Evolutionary conservation across 257 asterid genomes (phyloP).

Genomic region (Capsicum rhomboideum): DNA sequence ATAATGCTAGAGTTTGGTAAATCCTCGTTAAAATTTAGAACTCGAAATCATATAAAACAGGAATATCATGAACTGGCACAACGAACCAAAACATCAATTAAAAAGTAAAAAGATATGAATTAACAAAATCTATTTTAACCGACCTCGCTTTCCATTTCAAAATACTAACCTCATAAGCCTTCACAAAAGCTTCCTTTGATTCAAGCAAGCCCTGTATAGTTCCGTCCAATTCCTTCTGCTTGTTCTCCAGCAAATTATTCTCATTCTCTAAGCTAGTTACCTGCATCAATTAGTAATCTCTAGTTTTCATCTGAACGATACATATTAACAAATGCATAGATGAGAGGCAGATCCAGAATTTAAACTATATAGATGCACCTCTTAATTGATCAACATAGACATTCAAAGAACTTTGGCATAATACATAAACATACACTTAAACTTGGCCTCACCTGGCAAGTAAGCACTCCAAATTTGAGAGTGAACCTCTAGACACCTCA

Average conservation of each 20-base stretch:
- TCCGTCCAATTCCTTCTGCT: constrained; percentile 30
- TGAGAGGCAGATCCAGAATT: background rate
- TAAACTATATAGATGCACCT: background rate
- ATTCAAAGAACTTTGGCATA: too few relatives aligned
- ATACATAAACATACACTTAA: too few relatives aligned
- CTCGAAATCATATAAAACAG: background rate
- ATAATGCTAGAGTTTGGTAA: background rate
- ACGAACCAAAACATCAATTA: background rate
- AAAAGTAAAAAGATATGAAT: background rate
- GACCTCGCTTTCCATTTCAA: background rate
- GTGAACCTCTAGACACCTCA: too few relatives aligned
- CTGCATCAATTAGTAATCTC: constrained; percentile 3
- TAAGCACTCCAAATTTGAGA: too few relatives aligned
- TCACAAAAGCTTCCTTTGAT: constrained; percentile 26
- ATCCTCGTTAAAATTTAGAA: background rate
- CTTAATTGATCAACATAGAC: background rate
- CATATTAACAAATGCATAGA: background rate
- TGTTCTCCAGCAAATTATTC: constrained; percentile 30
- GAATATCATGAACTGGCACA: background rate
- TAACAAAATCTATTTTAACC: background rate
- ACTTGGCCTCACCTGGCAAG: too few relatives aligned
- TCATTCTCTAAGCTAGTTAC: constrained; percentile 23
- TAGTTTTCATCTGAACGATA: background rate
- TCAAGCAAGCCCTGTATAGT: constrained; percentile 23
- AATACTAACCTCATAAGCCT: constrained; percentile 34